Evolutionary conservation across 371 early-diverging fungal species (phyloP).

Genomic region (Syncephalastrum sp.): DNA sequence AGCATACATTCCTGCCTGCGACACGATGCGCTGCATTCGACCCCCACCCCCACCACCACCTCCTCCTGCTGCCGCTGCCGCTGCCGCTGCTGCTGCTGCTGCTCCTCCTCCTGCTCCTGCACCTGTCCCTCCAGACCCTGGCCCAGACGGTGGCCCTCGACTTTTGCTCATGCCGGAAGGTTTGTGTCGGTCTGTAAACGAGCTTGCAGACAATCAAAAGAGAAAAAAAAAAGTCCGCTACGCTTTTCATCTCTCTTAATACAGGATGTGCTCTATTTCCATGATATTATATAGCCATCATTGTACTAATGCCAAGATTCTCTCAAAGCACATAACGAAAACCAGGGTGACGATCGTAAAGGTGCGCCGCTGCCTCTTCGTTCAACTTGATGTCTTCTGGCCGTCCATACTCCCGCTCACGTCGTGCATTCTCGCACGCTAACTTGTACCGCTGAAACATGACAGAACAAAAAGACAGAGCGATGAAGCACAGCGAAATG

Average conservation of each 20-base stretch:
- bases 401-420: background rate
- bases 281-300: too few species aligned
- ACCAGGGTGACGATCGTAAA: slow-evolving; percentile 10
- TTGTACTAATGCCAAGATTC: too few species aligned
- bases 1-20: slow-evolving; percentile 20
- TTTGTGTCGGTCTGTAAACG: too few species aligned
- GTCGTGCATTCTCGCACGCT: background rate
- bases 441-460: slow-evolving; percentile 1
- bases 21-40: slow-evolving; percentile 24
- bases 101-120: too few species aligned
- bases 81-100: background rate
- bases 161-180: too few species aligned
- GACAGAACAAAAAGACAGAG: background rate
- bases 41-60: slow-evolving; percentile 2
- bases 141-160: too few species aligned
- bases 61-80: too few species aligned
- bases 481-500: slow-evolving; percentile 7
- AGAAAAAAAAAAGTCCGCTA: slow-evolving; percentile 3
- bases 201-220: background rate
- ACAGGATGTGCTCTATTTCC: too few species aligned
- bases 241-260: background rate
- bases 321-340: slow-evolving; percentile 9
- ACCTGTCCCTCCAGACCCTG: too few species aligned
- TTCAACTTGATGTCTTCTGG: background rate
- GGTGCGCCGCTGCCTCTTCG: background rate